Evolutionary conservation across 257 asterid genomes (phyloP).

Genomic region (Gentiana dahurica): DNA sequence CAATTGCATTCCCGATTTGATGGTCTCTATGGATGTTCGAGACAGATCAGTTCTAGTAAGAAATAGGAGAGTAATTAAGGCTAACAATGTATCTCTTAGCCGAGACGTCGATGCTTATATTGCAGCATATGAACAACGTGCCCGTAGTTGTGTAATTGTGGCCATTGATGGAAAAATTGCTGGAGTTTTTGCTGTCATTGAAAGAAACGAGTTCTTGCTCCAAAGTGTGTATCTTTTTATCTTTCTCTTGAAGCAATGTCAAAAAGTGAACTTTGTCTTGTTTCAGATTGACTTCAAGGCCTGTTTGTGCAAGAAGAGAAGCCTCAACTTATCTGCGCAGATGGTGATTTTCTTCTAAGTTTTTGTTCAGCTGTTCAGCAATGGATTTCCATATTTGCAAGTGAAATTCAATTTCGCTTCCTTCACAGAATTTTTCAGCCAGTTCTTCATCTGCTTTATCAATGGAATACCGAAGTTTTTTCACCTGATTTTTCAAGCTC

Average conservation of each 20-base stretch:
- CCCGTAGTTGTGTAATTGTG: slow-evolving; percentile 86
- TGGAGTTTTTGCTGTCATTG: slow-evolving; percentile 89
- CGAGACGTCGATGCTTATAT: slow-evolving; percentile 52
- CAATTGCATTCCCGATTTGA: too few species aligned
- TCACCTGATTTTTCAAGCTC: slow-evolving; percentile 41
- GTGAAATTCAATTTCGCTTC: slow-evolving; percentile 59
- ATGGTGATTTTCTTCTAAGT: slow-evolving; percentile 39
- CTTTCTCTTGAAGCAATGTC: slow-evolving; percentile 43
- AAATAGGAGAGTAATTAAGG: slow-evolving; percentile 72
- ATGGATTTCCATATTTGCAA: slow-evolving; percentile 65
- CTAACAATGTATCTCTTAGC: slow-evolving; percentile 40
- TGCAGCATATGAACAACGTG: slow-evolving; percentile 63
- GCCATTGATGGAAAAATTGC: slow-evolving; percentile 61
- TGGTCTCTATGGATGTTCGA: slow-evolving; percentile 19
- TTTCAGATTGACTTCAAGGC: slow-evolving; percentile 49
- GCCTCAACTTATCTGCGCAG: slow-evolving; percentile 71
- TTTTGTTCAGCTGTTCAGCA: slow-evolving; percentile 59
- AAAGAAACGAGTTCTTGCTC: slow-evolving; percentile 39
- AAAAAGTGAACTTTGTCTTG: slow-evolving; percentile 43
- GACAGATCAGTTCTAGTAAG: slow-evolving; percentile 64
- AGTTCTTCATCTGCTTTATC: slow-evolving; percentile 59
- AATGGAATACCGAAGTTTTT: slow-evolving; percentile 37
- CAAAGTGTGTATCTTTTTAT: slow-evolving; percentile 31
- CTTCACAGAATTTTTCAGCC: slow-evolving; percentile 49
- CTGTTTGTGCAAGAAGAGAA: slow-evolving; percentile 65